These are phyloP conservation scores for Rhodamnia argentea DNA, from an alignment of 345 rosid genomes.

Conservation along the genomic window DNA sequence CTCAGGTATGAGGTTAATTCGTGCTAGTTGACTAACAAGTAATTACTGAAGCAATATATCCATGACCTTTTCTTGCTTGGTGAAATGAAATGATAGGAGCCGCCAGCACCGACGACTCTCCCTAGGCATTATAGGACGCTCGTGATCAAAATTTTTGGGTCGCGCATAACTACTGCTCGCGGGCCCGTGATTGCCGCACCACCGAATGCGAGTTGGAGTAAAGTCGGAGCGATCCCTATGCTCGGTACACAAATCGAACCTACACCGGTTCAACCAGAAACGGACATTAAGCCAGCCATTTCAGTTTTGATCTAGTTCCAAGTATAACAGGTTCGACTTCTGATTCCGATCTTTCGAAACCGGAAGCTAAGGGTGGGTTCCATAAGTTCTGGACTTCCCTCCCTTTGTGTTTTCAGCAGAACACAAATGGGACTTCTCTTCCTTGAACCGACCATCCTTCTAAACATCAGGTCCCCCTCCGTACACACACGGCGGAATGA, in stretches of 20 bases:
- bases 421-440: no score
- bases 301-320: not conserved
- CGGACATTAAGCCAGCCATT: not conserved
- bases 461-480: no score
- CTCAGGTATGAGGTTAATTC: not conserved
- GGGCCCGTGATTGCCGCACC: not conserved
- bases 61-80: not conserved
- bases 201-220: not conserved
- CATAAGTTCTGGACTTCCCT: not conserved
- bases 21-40: not conserved
- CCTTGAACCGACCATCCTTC: no score
- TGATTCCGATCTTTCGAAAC: not conserved
- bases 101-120: not conserved
- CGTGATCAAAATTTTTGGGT: not conserved
- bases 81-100: not conserved
- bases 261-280: not conserved
- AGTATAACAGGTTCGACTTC: not conserved
- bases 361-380: not conserved
- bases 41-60: not conserved
- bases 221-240: not conserved
- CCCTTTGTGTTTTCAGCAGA: no score
- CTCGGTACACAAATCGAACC: not conserved
- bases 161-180: not conserved
- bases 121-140: not conserved
- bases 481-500: no score